phyloP scores from a whole-genome alignment of 23 red algal species.

The Gracilaria domingensis region DNA sequence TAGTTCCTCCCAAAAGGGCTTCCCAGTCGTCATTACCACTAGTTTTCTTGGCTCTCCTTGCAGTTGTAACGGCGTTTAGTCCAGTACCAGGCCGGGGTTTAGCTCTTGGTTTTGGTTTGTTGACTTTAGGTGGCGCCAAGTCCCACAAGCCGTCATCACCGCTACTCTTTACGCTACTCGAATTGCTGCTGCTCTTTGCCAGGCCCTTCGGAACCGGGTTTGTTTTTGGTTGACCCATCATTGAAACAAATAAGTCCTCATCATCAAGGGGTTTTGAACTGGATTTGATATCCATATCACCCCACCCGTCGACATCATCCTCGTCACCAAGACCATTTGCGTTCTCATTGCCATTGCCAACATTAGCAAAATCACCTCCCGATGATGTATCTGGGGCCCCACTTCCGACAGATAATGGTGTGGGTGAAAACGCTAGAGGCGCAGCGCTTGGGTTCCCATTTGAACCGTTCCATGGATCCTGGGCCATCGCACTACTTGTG shows the following conservation, averaged over 20 bases:
- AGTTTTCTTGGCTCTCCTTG: slow-evolving; percentile 38
- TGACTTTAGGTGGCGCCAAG: slow-evolving; percentile 44
- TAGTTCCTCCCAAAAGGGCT: slow-evolving; percentile 62
- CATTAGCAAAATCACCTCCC: not conserved
- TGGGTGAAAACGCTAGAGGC: not conserved
- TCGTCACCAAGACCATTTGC: slow-evolving; percentile 21
- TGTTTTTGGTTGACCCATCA: slow-evolving; percentile 58
- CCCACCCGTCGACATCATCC: slow-evolving; percentile 51
- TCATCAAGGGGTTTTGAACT: slow-evolving; percentile 2
- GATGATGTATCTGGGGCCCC: not conserved
- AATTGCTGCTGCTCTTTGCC: slow-evolving; percentile 44
- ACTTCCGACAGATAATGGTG: not conserved
- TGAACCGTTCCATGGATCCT: slow-evolving; percentile 1
- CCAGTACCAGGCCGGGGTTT: not conserved
- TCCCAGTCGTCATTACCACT: slow-evolving; percentile 72
- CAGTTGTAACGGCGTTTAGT: not conserved
- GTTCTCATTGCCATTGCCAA: not conserved
- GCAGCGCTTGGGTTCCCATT: slow-evolving; percentile 7
- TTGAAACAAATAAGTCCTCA: slow-evolving; percentile 62
- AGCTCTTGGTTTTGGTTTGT: slow-evolving; percentile 28
- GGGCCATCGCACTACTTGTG: not conserved
- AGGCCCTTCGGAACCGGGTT: slow-evolving; percentile 39
- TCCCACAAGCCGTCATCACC: slow-evolving; percentile 57
- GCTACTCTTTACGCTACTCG: slow-evolving; percentile 19
- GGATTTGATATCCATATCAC: slow-evolving; percentile 58